These are phyloP conservation scores for Heritiera fomes DNA, from an alignment of 345 rosid genomes.

Conservation along the genomic window DNA sequence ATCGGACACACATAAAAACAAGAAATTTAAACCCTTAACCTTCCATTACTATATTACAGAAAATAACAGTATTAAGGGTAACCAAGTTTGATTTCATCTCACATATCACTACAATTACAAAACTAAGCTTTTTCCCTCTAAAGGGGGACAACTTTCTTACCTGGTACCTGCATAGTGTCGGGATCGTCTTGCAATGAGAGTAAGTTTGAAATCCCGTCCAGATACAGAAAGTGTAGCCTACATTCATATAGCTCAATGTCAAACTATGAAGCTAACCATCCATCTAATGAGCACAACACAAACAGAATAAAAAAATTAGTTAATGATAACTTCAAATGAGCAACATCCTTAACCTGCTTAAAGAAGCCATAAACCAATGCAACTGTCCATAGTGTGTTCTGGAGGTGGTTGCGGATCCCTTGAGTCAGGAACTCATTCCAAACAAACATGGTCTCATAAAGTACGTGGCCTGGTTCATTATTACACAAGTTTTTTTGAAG, in stretches of 20 bases:
- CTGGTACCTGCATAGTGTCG: conserved; percentile 98
- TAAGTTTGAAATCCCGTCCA: conserved; percentile 76
- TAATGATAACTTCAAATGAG: conserved; percentile 21
- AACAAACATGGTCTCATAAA: conserved; percentile 93
- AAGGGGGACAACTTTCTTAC: conserved; percentile 38
- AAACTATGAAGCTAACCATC: conserved; percentile 10
- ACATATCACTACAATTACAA: not conserved
- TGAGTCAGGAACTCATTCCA: conserved; percentile 98
- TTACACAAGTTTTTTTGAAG: conserved; percentile 83
- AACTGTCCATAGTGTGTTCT: conserved; percentile 91
- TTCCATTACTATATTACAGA: conserved; percentile 3
- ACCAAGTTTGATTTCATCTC: conserved; percentile 12
- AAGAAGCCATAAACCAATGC: conserved; percentile 96
- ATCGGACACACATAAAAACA: conserved; percentile 10
- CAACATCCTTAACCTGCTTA: conserved; percentile 69
- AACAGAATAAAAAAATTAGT: not conserved
- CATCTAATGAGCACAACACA: not conserved
- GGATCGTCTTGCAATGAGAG: conserved; percentile 96
- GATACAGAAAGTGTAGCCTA: conserved; percentile 70
- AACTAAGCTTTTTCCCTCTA: not conserved
- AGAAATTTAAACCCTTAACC: conserved; percentile 1
- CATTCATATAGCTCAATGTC: conserved; percentile 34
- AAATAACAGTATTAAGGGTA: not conserved
- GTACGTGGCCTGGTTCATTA: conserved; percentile 63
- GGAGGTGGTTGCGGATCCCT: conserved; percentile 85